phyloP scores from a whole-genome alignment of 352 stramenopile species.

The Elongisporangium prolatum region DNA sequence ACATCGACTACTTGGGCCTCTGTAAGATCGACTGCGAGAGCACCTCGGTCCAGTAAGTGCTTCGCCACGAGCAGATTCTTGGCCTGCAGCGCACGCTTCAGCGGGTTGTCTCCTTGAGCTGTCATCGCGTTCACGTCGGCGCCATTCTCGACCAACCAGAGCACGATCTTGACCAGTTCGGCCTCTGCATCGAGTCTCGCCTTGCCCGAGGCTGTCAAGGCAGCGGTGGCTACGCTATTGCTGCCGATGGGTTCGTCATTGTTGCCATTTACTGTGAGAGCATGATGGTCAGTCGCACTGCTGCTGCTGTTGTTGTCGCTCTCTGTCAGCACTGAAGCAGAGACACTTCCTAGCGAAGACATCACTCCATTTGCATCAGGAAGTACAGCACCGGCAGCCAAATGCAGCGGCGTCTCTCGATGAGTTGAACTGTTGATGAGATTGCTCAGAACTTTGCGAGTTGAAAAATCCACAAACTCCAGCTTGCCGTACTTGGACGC shows the following conservation, averaged over 20 bases:
- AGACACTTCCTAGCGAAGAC: slow-evolving; percentile 12
- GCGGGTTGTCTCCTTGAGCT: slow-evolving; percentile 32
- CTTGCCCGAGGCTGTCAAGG: slow-evolving; percentile 16
- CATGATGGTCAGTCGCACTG: background rate
- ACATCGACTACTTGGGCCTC: slow-evolving; percentile 34
- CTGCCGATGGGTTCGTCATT: background rate
- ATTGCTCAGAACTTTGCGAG: slow-evolving; percentile 44
- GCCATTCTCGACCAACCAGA: slow-evolving; percentile 78
- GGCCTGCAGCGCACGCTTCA: slow-evolving; percentile 52
- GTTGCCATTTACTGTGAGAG: background rate
- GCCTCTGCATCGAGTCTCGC: slow-evolving; percentile 40
- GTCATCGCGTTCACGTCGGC: slow-evolving; percentile 58
- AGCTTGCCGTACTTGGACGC: slow-evolving; percentile 43
- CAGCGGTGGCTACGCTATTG: slow-evolving; percentile 7
- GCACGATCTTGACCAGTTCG: slow-evolving; percentile 50
- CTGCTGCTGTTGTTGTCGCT: slow-evolving; percentile 24
- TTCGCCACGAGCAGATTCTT: slow-evolving; percentile 49
- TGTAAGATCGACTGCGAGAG: slow-evolving; percentile 38
- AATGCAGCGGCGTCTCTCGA: slow-evolving; percentile 63
- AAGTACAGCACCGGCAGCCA: slow-evolving; percentile 26
- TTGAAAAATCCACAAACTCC: slow-evolving; percentile 60
- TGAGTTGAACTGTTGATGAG: slow-evolving; percentile 13
- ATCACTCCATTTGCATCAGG: background rate
- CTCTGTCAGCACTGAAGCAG: slow-evolving; percentile 18
- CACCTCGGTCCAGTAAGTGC: slow-evolving; percentile 46